A percentile compares a stretch with the other conserved stretches of the same genome.
These are phyloP conservation scores for Alternaria burnsii DNA, from an alignment of 2,329 filamentous ascomycete species.

Conservation along the genomic window DNA sequence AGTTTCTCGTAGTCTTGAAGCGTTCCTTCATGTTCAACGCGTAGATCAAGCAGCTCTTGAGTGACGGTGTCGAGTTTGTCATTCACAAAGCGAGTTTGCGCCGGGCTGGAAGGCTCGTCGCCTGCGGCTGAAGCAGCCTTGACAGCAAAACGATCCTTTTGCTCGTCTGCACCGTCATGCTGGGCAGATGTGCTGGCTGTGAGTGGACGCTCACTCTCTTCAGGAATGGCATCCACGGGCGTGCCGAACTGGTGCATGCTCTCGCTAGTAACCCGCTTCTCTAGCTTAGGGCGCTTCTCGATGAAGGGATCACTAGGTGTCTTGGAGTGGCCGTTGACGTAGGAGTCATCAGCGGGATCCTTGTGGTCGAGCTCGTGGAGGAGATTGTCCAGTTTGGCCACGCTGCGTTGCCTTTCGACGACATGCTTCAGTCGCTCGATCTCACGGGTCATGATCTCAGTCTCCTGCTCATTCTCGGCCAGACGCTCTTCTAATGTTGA, in stretches of 20 bases:
- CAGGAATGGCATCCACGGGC: constrained; percentile 48
- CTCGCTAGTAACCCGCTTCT: constrained; percentile 32
- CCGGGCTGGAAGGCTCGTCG: constrained; percentile 70
- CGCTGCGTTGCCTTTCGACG: constrained; percentile 90
- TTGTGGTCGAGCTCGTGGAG: constrained; percentile 82
- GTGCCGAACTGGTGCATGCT: constrained; percentile 44
- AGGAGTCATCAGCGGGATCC: constrained; percentile 41
- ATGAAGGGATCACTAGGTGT: constrained; percentile 44
- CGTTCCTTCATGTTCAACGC: constrained; percentile 87
- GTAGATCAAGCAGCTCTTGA: constrained; percentile 89
- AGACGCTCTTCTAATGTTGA: constrained; percentile 94
- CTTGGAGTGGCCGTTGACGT: constrained; percentile 48
- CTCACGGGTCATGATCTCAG: constrained; percentile 95
- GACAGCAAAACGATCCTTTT: constrained; percentile 19
- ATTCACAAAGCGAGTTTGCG: constrained; percentile 84
- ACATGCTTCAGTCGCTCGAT: constrained; percentile 94
- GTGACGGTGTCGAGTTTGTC: constrained; percentile 93
- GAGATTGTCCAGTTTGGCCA: constrained; percentile 92
- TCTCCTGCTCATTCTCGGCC: constrained; percentile 94
- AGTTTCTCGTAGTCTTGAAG: constrained; percentile 82
- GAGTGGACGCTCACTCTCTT: constrained; percentile 45
- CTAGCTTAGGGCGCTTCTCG: constrained; percentile 39
- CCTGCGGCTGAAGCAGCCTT: constrained; percentile 28
- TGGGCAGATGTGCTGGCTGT: constrained; percentile 32
- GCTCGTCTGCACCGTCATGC: constrained; percentile 23